Base-by-base conservation (phyloP, 2,329 filamentous ascomycete genomes). In the Bipolaris oryzae region DNA sequence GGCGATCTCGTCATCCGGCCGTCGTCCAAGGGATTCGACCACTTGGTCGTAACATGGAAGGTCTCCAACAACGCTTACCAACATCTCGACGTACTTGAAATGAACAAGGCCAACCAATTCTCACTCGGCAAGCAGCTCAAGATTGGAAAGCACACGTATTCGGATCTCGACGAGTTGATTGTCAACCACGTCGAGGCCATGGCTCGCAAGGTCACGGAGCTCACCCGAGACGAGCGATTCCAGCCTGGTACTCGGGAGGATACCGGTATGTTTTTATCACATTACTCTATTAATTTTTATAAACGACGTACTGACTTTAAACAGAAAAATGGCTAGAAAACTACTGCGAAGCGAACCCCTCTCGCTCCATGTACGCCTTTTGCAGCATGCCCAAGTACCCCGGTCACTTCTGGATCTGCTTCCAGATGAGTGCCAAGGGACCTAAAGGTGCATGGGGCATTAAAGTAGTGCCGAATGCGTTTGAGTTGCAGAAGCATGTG, bases 11-110 rank as follows among this genome's bases (percentile, higher is more conserved):
- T 99, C 58, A 97, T 99, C 71, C 89, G 95, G 42, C 94, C 95
- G 3, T 97, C 92, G 0, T 96, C 92, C 25, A 96, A 96, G 76
- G 95, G 95, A 42, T 90, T 92, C 56, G 95, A 99, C 75, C 95
- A 99, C 79, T 82, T 99, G 53, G 92, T 94, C 7, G 87, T 99
- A 44, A 99, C 95, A 0, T 99, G 95, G 95, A 99, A 99, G 81
- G 93, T 99, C 13, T 89, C 92, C 1, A 92, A 98, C 74, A 89
- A 90, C 57, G 88, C 98, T n/a, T 99, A 93, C 76, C 93, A 99
- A 78, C 95, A 99, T 76, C 91, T 99, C 62, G 95, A 99, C 76
- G 94, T 99, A 33, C 84, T 99, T 37, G 95, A 99, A 78, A 83
- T 99, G 71, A 91, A 96, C 76, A 99, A 99, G 78, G 92, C 96